A percentile compares a stretch with the other conserved stretches of the same genome.
Evolutionary conservation across 2,329 filamentous ascomycete genomes (phyloP).

Genomic region (Colletotrichum spaethianum): DNA sequence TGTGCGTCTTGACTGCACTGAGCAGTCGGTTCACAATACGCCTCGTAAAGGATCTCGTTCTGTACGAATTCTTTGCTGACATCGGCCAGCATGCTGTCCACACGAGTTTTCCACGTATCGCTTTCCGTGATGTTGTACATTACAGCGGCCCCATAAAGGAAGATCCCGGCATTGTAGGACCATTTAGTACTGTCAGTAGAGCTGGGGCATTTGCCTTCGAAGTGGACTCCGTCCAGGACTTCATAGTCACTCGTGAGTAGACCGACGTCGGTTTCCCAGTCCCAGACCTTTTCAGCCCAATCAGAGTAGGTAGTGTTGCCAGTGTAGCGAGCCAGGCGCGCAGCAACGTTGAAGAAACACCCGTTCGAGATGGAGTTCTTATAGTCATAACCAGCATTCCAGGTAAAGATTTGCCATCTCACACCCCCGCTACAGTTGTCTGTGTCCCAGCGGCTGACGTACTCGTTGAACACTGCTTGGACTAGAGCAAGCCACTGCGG

Average conservation of each 20-base stretch:
- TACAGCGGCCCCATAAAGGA: constrained; percentile 71
- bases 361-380: constrained; percentile 80
- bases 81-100: constrained; percentile 70
- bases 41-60: constrained; percentile 74
- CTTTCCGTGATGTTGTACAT: constrained; percentile 73
- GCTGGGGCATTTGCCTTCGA: constrained; percentile 70
- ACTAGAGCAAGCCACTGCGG: constrained; percentile 83
- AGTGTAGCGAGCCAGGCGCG: constrained; percentile 83
- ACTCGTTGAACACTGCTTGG: constrained; percentile 86
- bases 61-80: constrained; percentile 64
- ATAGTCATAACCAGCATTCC: constrained; percentile 80
- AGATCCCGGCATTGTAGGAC: constrained; percentile 79
- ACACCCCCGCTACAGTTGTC: constrained; percentile 79
- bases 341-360: constrained; percentile 78
- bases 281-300: constrained; percentile 80
- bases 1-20: constrained; percentile 80
- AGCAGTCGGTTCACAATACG: constrained; percentile 72
- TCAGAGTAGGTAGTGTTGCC: constrained; percentile 83
- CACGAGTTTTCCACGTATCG: constrained; percentile 69
- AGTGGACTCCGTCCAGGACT: constrained; percentile 65
- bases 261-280: constrained; percentile 70
- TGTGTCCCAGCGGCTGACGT: constrained; percentile 79
- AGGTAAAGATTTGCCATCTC: constrained; percentile 88
- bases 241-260: constrained; percentile 70
- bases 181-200: constrained; percentile 72